Percentiles rank a stretch among this genome's conserved stretches.
phyloP scores from a whole-genome alignment of 2,329 filamentous ascomycete genomes.

The Fusarium sp. region DNA sequence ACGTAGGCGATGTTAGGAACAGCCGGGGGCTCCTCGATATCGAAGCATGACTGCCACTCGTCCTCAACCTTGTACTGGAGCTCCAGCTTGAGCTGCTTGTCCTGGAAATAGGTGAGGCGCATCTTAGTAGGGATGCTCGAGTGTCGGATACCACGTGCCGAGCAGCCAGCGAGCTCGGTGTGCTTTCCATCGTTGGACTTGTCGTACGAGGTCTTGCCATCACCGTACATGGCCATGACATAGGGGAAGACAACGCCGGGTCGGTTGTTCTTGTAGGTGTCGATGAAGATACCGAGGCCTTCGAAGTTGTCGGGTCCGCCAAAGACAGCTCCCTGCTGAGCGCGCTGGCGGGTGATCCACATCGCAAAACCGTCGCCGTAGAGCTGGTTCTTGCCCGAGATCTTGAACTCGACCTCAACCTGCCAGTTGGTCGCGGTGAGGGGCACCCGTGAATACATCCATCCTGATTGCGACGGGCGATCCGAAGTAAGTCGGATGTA shows the following conservation, averaged over 20 bases:
- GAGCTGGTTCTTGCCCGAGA: slow-evolving; percentile 87
- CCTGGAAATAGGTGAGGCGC: slow-evolving; percentile 94
- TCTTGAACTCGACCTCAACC: slow-evolving; percentile 95
- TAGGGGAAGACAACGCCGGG: slow-evolving; percentile 96
- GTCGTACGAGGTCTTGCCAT: slow-evolving; percentile 90
- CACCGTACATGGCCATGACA: slow-evolving; percentile 98
- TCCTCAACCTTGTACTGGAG: slow-evolving; percentile 93
- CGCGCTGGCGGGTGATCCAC: slow-evolving; percentile 97
- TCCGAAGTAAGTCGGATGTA: slow-evolving; percentile 95
- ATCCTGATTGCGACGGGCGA: slow-evolving; percentile 89
- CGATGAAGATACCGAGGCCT: slow-evolving; percentile 93
- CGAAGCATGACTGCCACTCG: slow-evolving; percentile 92
- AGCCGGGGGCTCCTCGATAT: slow-evolving; percentile 75
- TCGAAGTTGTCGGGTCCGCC: slow-evolving; percentile 90
- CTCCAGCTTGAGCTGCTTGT: slow-evolving; percentile 90
- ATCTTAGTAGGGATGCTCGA: slow-evolving; percentile 84
- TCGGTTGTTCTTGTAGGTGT: slow-evolving; percentile 99
- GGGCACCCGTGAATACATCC: slow-evolving; percentile 93
- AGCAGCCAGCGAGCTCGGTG: slow-evolving; percentile 94
- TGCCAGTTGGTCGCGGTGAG: slow-evolving; percentile 99
- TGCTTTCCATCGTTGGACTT: slow-evolving; percentile 94
- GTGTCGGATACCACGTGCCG: slow-evolving; percentile 89
- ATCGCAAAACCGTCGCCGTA: slow-evolving; percentile 97
- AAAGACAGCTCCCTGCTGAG: slow-evolving; percentile 84
- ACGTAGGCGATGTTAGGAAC: slow-evolving; percentile 83